Base-by-base conservation (phyloP, 2,329 filamentous ascomycete genomes). In the Fusarium pseudograminearum region DNA sequence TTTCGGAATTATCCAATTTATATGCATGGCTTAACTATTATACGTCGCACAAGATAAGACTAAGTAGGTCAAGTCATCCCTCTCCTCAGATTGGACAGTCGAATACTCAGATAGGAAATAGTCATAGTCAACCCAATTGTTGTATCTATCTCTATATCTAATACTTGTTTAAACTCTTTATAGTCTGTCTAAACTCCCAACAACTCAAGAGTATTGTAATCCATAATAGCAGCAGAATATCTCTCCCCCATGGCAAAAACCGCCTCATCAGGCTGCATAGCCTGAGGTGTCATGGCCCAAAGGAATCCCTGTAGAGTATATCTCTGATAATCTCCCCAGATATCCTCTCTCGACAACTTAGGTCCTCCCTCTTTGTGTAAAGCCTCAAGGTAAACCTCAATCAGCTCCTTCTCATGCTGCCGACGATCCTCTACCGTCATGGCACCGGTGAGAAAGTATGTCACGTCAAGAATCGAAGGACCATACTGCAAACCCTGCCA, bases 401-500 rank as follows among this genome's bases (percentile, higher is more conserved):
- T 6, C 1, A 61, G 15, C 2, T 16, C n/a, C 9, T 8, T 8
- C n/a, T 45, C 38, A 11, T 61, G 31, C 5, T 45, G 28, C 5
- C 45, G 26, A 6, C 26, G 28, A 20, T 61, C 24, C 1, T 61
- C 31, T 1, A 53, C 38, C 1, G 38, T 45, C 18, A 61, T 8
- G 10, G 45, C 45, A 15, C 56, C 56, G 2, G n/a, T 18, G 4
- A 61, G 56, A 12, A 53, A 53, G 8, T 61, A 53, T 1, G 16
- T 20, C 18, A 61, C 20, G 18, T 61, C 56, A 0, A 61, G 38
- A 45, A 60, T 31, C 2, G 38, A 44, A 3, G 58, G 56, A 3
- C 45, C 58, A 31, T 53, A 45, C 24, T 61, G 56, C 2, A 61
- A 1, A 5, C 56, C 45, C 3, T 61, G 58, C 45, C 56, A 61